Percentiles rank a stretch among this genome's conserved stretches.
These are phyloP conservation scores for Pilasporangium apinafurcum DNA, from an alignment of 352 stramenopile species.

Conservation along the genomic window DNA sequence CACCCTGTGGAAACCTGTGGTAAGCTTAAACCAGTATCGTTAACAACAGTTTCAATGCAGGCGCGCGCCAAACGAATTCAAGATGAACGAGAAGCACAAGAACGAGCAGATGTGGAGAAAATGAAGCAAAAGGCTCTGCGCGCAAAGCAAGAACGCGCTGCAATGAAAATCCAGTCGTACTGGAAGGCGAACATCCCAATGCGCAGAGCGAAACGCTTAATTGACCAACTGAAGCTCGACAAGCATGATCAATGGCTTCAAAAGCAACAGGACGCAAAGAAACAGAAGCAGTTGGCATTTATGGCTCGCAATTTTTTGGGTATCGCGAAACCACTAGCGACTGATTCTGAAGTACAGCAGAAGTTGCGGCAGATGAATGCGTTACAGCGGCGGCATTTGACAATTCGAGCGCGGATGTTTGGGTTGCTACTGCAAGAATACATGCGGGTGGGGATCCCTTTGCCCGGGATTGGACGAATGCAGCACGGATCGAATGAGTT, in stretches of 20 bases:
- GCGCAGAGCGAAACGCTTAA: constrained; percentile 17
- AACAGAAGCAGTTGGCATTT: constrained; percentile 26
- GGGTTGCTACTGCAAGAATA: constrained; percentile 54
- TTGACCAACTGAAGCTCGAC: constrained; percentile 8
- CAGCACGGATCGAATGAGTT: constrained; percentile 17
- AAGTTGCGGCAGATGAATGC: constrained; percentile 43
- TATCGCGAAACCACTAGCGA: constrained; percentile 24
- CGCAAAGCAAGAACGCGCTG: constrained; percentile 17
- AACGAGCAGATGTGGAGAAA: constrained; percentile 39
- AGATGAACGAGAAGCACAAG: constrained; percentile 29
- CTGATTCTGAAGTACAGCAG: constrained; percentile 26
- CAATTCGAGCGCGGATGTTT: constrained; percentile 43
- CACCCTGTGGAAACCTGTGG: constrained; percentile 47
- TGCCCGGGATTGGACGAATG: constrained; percentile 35
- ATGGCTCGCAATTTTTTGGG: constrained; percentile 30
- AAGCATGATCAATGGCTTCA: constrained; percentile 34
- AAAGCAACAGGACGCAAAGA: constrained; percentile 18
- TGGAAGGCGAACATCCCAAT: constrained; percentile 32
- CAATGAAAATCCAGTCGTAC: constrained; percentile 42
- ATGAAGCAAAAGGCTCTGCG: constrained; percentile 19
- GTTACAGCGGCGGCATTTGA: constrained; percentile 34
- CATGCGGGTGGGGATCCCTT: constrained; percentile 47
- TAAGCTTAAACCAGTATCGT: constrained; percentile 13
- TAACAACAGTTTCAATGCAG: constrained; percentile 39
- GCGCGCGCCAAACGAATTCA: constrained; percentile 20